Evolutionary conservation across 192 early-diverging fungal genomes (phyloP).

Genomic region (Nowakowskiella sp.): DNA sequence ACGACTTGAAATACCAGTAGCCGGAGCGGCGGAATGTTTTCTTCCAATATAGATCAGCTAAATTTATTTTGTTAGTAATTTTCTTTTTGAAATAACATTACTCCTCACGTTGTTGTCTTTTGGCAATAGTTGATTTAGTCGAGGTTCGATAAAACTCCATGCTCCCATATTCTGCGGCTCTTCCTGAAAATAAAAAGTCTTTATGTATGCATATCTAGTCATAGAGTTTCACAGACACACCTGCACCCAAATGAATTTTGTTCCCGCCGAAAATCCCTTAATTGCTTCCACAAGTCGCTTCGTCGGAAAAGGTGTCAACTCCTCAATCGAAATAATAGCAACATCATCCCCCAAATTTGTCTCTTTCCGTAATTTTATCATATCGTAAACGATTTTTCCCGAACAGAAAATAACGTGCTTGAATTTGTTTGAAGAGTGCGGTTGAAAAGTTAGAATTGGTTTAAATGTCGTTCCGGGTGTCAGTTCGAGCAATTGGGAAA

Average conservation of each 20-base stretch:
- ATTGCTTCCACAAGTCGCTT: conserved; percentile 10
- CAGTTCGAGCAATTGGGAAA: conserved; percentile 76
- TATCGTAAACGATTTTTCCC: conserved; percentile 91
- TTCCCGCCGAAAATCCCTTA: conserved; percentile 3
- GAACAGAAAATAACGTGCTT: conserved; percentile 59
- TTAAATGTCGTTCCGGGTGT: conserved; percentile 73
- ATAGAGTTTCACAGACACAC: no score
- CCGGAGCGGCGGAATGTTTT: conserved; percentile 63
- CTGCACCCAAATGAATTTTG: conserved; percentile 41
- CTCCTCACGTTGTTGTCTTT: conserved; percentile 23
- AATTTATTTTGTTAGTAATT: neutral
- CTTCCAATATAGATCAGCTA: neutral
- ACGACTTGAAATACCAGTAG: conserved; percentile 61
- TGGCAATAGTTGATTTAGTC: conserved; percentile 70
- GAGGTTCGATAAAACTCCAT: conserved; percentile 79
- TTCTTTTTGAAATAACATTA: neutral
- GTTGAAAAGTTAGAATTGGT: conserved; percentile 52
- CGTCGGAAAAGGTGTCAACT: conserved; percentile 85
- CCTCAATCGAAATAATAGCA: conserved; percentile 83
- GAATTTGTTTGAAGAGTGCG: conserved; percentile 3
- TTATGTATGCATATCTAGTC: no score
- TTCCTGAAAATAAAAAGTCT: conserved; percentile 86
- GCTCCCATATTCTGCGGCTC: conserved; percentile 92
- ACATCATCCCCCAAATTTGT: conserved; percentile 49
- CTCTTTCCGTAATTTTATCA: conserved; percentile 66